phyloP scores from a whole-genome alignment of 2,329 filamentous ascomycete genomes.

The Huntiella abstrusa region DNA sequence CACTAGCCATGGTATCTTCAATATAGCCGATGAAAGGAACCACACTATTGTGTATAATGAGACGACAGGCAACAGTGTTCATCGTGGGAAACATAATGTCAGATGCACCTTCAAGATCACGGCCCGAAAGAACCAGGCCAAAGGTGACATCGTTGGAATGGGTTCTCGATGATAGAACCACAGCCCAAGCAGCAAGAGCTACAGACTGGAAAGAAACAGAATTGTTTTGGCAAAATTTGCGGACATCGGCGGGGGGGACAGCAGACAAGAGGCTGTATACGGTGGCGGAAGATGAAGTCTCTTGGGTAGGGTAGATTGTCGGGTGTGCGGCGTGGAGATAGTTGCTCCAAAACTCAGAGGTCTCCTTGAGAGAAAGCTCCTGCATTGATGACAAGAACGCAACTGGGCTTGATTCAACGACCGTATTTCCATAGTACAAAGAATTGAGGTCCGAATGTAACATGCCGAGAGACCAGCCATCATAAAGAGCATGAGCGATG shows the following conservation, averaged over 20 bases:
- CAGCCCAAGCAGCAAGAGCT: constrained; percentile 44
- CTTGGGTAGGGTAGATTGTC: neutral
- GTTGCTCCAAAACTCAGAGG: constrained; percentile 47
- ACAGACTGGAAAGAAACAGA: constrained; percentile 7
- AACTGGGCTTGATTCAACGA: constrained; percentile 25
- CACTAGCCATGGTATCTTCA: constrained; percentile 47
- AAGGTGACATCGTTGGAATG: constrained; percentile 57
- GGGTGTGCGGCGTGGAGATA: constrained; percentile 27
- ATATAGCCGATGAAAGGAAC: constrained; percentile 50
- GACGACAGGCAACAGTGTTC: constrained; percentile 68
- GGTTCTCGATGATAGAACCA: constrained; percentile 45
- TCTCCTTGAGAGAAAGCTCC: neutral
- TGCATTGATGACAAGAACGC: constrained; percentile 11
- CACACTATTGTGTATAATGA: constrained; percentile 50
- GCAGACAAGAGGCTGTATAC: constrained; percentile 14
- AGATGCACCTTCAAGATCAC: constrained; percentile 53
- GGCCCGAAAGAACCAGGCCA: constrained; percentile 66
- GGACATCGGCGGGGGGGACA: constrained; percentile 22
- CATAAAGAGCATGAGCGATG: constrained; percentile 73
- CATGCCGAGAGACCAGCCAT: constrained; percentile 65
- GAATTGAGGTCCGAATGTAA: constrained; percentile 50
- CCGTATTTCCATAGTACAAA: constrained; percentile 35
- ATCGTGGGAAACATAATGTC: constrained; percentile 69
- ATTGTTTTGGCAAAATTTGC: neutral
- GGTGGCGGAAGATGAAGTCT: neutral